Percentiles rank a stretch among this genome's conserved stretches.
phyloP scores from a whole-genome alignment of 2,329 filamentous ascomycete genomes.

The Kalmusia sp. region DNA sequence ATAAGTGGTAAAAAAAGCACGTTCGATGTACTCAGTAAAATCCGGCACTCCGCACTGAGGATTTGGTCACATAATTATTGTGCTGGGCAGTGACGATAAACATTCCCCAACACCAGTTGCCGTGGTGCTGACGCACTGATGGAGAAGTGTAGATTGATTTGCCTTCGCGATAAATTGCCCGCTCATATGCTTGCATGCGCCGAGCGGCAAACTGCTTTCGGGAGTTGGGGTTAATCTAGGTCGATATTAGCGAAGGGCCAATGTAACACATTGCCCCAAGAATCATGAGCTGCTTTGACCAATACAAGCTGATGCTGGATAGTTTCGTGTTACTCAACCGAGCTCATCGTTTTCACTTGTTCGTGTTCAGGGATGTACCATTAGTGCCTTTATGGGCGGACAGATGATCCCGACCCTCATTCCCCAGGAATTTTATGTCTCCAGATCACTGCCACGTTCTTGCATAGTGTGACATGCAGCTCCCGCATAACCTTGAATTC shows the following conservation, averaged over 20 bases:
- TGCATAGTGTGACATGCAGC: background rate
- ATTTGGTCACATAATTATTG: background rate
- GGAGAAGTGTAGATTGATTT: slow-evolving; percentile 1
- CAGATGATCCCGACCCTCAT: slow-evolving; percentile 16
- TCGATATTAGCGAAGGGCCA: slow-evolving; percentile 3
- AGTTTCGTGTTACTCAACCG: background rate
- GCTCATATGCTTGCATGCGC: background rate
- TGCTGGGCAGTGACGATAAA: background rate
- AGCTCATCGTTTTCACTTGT: background rate
- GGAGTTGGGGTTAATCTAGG: slow-evolving; percentile 5
- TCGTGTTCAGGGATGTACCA: background rate
- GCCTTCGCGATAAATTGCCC: background rate
- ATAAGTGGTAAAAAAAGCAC: background rate
- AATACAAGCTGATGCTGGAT: background rate
- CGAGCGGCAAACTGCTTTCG: slow-evolving; percentile 2
- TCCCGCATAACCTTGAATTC: background rate
- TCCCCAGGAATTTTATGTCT: slow-evolving; percentile 1
- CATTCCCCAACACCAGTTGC: background rate
- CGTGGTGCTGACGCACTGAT: background rate
- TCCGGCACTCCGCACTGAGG: no score
- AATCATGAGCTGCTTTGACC: background rate
- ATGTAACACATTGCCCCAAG: background rate
- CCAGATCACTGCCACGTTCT: slow-evolving; percentile 14
- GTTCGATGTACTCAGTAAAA: background rate
- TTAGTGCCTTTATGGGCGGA: slow-evolving; percentile 6